Percentiles rank a stretch among this genome's conserved stretches.
These are phyloP conservation scores for Suillus luteus DNA, from an alignment of 768 basidiomycete species.

Conservation along the genomic window DNA sequence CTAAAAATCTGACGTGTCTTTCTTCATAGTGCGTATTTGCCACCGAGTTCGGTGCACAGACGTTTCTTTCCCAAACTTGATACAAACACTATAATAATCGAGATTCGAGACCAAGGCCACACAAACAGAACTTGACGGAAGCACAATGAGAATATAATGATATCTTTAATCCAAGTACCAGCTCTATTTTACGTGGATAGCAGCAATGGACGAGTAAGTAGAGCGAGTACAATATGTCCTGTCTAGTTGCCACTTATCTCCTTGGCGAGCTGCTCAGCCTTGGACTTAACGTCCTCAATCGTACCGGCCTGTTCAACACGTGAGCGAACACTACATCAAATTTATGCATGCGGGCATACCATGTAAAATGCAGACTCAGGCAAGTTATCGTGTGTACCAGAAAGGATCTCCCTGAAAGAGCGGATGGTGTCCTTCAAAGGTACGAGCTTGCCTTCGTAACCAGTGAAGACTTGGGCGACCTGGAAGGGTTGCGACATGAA, in stretches of 20 bases:
- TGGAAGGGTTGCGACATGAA: constrained; percentile 99
- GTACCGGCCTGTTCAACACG: constrained; percentile 63
- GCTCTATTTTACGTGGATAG: constrained; percentile 17
- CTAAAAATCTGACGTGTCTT: not conserved
- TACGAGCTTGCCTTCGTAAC: constrained; percentile 97
- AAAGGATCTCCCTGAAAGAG: constrained; percentile 97
- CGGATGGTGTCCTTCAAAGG: constrained; percentile 94
- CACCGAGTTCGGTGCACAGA: not conserved
- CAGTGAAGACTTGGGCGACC: constrained; percentile 99
- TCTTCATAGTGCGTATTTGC: not conserved
- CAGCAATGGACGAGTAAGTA: constrained; percentile 8
- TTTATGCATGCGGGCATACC: constrained; percentile 42
- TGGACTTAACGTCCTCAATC: constrained; percentile 94
- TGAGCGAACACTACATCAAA: constrained; percentile 4
- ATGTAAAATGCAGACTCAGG: constrained; percentile 99
- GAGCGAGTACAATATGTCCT: constrained; percentile 16
- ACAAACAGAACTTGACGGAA: not conserved
- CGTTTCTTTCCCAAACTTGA: not conserved
- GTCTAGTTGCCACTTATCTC: constrained; percentile 65
- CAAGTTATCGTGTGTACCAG: constrained; percentile 82
- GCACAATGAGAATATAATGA: constrained; percentile 2
- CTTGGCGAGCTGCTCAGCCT: constrained; percentile 97
- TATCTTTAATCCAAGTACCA: constrained; percentile 17
- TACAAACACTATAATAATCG: not conserved
- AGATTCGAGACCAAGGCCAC: not conserved